Evolutionary conservation across 306 rosid species (phyloP).

Genomic region (Vigna angularis): DNA sequence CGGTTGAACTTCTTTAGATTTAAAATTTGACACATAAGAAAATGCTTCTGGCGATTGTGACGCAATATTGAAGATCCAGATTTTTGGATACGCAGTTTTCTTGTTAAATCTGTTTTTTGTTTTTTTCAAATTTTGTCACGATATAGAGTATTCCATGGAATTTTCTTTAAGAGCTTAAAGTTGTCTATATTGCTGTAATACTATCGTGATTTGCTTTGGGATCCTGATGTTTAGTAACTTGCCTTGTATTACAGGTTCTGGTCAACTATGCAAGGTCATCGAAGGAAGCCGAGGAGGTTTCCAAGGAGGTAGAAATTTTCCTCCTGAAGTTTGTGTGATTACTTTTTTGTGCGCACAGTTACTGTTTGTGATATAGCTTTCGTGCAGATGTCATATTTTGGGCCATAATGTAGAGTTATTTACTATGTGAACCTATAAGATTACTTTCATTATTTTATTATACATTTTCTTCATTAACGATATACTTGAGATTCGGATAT

Average conservation of each 20-base stretch:
- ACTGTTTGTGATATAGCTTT: conserved; percentile 16
- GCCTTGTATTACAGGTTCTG: conserved; percentile 64
- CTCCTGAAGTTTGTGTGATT: neutral
- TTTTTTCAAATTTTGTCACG: neutral
- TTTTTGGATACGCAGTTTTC: neutral
- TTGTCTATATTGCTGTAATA: conserved; percentile 5
- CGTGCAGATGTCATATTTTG: conserved; percentile 9
- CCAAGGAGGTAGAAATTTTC: conserved; percentile 71
- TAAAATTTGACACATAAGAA: neutral
- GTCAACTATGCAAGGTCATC: conserved; percentile 94
- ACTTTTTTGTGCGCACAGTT: neutral
- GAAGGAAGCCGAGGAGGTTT: conserved; percentile 93
- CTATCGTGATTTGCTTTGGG: conserved; percentile 9
- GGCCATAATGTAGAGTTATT: neutral
- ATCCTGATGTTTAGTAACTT: conserved; percentile 29
- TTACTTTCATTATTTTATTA: neutral
- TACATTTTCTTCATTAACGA: conserved; percentile 3
- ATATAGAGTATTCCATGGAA: neutral
- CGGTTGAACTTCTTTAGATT: neutral
- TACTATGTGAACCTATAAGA: neutral
- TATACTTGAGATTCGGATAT: neutral
- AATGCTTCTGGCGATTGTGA: conserved; percentile 4
- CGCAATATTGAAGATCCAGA: conserved; percentile 12
- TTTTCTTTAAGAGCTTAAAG: neutral
- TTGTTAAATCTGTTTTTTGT: neutral